Evolutionary conservation across 345 rosid species (phyloP), one percentile per base, ranked within the genome.

Genomic region (Eucalyptus marginata): DNA sequence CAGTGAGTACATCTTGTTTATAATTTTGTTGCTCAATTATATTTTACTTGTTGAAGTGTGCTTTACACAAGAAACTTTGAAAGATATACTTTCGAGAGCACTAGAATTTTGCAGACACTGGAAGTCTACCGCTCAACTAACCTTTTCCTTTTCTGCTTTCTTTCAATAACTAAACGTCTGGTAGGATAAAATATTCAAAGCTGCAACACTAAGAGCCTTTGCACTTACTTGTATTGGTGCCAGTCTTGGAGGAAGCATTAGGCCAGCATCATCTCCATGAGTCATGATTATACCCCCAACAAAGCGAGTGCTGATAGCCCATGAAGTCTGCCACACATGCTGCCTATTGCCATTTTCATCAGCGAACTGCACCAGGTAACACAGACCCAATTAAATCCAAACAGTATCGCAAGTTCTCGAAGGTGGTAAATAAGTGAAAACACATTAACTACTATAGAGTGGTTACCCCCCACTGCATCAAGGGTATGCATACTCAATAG

Each of bases 251-350:
- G 99, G 99, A 93, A 96, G 98, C 96, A 95, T 96, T 84, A 98
- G 93, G 46, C 99, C 99, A 86, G 92, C 87, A 93, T 97, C 99
- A 96, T 98, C 99, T 90, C 98, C 99, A 89, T 96, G 99, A 36
- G 97, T 95, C 99, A 97, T 97, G 90, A 98, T 98, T 90, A 98
- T 95, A 83, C 97, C 99, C 87, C 99, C 99, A 44, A 96, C 95
- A 94, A 98, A 98, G 89, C 98, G 95, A 64, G 99, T 98, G 90
- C 99, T 96, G 86, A 98, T 91, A 88, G 98, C 98, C 99, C 99
- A 98, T 91, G 99, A 96, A 90, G 99, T 98, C 95, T 98, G 99
- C 99, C 98, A 96, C 90, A 98, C 99, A 90, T 95, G 96, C 90
- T 96, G 97, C 93, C 99, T 95, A 88, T 95, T 94, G 84, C 99